Percentiles rank a stretch among this genome's conserved stretches.
Evolutionary conservation across 106 monocot species (phyloP).

Genomic region (Allium fistulosum): DNA sequence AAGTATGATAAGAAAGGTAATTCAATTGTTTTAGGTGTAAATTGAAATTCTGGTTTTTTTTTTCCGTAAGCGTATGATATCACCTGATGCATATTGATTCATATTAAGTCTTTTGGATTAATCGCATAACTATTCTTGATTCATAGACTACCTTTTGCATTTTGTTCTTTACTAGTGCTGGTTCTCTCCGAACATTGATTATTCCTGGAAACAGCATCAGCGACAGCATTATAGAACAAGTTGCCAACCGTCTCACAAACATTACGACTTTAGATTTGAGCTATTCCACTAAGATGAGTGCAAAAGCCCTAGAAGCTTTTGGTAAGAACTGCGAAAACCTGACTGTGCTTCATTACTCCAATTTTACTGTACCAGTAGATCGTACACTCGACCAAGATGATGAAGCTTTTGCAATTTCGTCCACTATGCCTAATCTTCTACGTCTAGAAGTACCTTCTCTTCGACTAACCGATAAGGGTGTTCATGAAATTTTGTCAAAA

Average conservation of each 20-base stretch:
- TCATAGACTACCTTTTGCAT: not conserved
- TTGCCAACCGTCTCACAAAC: conserved; percentile 44
- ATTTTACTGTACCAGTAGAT: conserved; percentile 67
- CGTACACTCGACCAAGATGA: conserved; percentile 73
- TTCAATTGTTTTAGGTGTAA: too few relatives aligned
- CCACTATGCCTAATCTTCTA: conserved; percentile 63
- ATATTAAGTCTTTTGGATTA: too few relatives aligned
- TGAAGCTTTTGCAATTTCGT: conserved; percentile 77
- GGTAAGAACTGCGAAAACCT: conserved; percentile 69
- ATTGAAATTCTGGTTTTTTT: too few relatives aligned
- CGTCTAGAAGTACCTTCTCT: conserved; percentile 76
- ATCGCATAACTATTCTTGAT: too few relatives aligned
- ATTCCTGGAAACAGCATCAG: conserved; percentile 79
- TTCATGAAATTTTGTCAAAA: conserved; percentile 60
- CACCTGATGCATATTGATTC: too few relatives aligned
- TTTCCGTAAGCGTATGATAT: too few relatives aligned
- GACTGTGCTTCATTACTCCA: conserved; percentile 43
- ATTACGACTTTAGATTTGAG: conserved; percentile 84
- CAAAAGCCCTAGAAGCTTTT: conserved; percentile 62
- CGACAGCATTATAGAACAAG: conserved; percentile 54
- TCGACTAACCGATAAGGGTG: conserved; percentile 43
- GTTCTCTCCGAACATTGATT: conserved; percentile 58
- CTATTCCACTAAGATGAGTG: conserved; percentile 73
- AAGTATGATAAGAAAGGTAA: too few relatives aligned
- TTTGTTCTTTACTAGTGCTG: conserved; percentile 44